Evolutionary conservation across 2,329 filamentous ascomycete species (phyloP), one percentile per base, ranked within the genome.

Genomic region (Neophaeococcomyces aloes): DNA sequence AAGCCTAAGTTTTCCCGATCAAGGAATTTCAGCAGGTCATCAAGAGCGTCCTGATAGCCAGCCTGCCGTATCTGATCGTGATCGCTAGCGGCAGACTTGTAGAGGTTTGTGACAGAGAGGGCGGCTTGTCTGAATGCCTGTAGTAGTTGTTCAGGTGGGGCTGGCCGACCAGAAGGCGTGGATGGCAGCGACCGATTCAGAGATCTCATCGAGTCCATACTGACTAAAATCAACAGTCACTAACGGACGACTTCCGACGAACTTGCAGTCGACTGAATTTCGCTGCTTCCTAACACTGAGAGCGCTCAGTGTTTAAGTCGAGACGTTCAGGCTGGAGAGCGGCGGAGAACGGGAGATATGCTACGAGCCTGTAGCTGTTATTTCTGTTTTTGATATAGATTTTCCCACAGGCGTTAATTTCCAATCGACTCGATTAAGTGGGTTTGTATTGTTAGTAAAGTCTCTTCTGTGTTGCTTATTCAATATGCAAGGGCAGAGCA

Each of bases 21-120:
- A 42, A 96, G 68, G 54, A 94, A 93, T 13, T 72, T 65, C n/a
- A 95, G 67, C 4, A 98, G 69, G 53, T 96, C 89, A 51, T 95
- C 86, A 29, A 98, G 69, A 29, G 88, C 93, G 59, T 96, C 88
- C 61, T 95, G 88, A 56, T 95, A 96, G 19, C 91, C 91, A 30
- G 88, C 81, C 39, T 76, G 68, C 38, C 85, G 79, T 36, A 86
- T 79, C 56, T 81, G 80, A 38, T 81, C 73, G 60, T 91, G 81
- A 38, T 85, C 83, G 25, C 79, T 72, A 10, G 85, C 82, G 2
- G 89, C 89, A 30, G 81, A 88, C 65, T 94, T 95, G 69, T 96
- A 96, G 11, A 98, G 79, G 58, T 93, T 94, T 37, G 91, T 96
- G 44, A 96, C 88, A 4, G 87, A 94, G 27, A 95, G 73, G 15